A percentile compares a stretch with the other conserved stretches of the same genome.
Conservation (phyloP, 2,329 filamentous ascomycete genomes). For the Simplicillium aogashimaense region DNA sequence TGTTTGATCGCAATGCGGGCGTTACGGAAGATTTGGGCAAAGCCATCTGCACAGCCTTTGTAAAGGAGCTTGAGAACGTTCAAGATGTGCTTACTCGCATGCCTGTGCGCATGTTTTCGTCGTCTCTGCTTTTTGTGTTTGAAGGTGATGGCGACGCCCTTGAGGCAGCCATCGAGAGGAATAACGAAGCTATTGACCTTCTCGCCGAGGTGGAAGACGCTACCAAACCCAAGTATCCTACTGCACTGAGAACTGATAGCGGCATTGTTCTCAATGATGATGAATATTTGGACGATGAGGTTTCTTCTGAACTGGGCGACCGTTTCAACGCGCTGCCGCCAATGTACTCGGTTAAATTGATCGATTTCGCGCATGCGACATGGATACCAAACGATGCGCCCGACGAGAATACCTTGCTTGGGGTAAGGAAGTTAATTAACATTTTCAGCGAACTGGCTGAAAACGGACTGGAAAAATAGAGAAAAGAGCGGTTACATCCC, state of each 20-base stretch:
- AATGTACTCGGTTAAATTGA: slow-evolving; percentile 74
- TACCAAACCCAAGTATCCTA: slow-evolving; percentile 16
- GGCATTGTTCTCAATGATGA: slow-evolving; percentile 40
- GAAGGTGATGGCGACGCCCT: slow-evolving; percentile 52
- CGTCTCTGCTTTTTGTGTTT: slow-evolving; percentile 53
- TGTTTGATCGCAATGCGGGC: slow-evolving; percentile 49
- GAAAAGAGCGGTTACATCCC: not conserved
- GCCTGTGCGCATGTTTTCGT: slow-evolving; percentile 55
- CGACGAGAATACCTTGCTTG: slow-evolving; percentile 73
- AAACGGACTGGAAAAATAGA: slow-evolving; percentile 13
- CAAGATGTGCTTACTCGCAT: slow-evolving; percentile 42
- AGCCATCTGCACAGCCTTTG: slow-evolving; percentile 43
- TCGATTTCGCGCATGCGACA: slow-evolving; percentile 90
- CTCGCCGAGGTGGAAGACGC: slow-evolving; percentile 32
- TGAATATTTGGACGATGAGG: slow-evolving; percentile 38
- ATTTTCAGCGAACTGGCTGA: slow-evolving; percentile 59
- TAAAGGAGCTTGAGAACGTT: slow-evolving; percentile 40
- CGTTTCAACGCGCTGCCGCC: slow-evolving; percentile 41
- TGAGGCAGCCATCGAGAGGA: slow-evolving; percentile 41
- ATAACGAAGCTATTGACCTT: slow-evolving; percentile 37
- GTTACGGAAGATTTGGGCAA: slow-evolving; percentile 49
- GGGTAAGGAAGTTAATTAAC: slow-evolving; percentile 59
- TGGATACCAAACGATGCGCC: slow-evolving; percentile 76
- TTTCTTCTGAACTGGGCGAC: slow-evolving; percentile 32
- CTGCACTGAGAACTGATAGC: slow-evolving; percentile 41